Percentiles rank a stretch among this genome's conserved stretches.
Evolutionary conservation across 371 early-diverging fungal genomes (phyloP).

Genomic region (Coemansia sp.): DNA sequence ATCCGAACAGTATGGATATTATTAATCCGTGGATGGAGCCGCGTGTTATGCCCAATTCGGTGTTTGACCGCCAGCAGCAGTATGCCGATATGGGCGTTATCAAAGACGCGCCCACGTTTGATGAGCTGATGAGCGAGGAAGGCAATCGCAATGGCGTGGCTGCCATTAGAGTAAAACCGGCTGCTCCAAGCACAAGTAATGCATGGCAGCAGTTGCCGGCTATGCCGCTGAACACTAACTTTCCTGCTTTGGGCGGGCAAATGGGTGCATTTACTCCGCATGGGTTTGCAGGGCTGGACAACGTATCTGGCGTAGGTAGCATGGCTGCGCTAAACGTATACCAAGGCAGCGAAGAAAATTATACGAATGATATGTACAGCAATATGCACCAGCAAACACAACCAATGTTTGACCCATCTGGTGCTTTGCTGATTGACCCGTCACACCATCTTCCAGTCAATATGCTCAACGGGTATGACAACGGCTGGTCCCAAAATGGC

Average conservation of each 20-base stretch:
- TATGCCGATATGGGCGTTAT: not conserved
- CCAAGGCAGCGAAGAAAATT: not conserved
- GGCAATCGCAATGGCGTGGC: not conserved
- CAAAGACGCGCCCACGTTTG: not conserved
- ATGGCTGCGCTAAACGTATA: not conserved
- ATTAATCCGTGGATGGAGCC: constrained; percentile 28
- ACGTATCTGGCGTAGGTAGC: not conserved
- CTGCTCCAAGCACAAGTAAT: not conserved
- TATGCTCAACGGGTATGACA: constrained; percentile 3
- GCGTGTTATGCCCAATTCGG: constrained; percentile 12
- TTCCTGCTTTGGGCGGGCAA: not conserved
- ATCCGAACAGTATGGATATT: not conserved
- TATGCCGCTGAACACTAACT: not conserved
- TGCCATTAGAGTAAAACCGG: not conserved
- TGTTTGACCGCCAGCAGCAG: constrained; percentile 9
- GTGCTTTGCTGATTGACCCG: constrained; percentile 3
- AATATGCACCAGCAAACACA: not conserved
- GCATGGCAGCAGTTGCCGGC: constrained; percentile 7
- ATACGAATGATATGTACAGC: not conserved
- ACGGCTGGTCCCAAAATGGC: not conserved
- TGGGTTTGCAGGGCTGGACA: not conserved
- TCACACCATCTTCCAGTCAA: constrained; percentile 8
- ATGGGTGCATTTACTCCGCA: not conserved
- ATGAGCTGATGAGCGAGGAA: not conserved
- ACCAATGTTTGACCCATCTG: not conserved